These are phyloP conservation scores for Talaromyces sp. DNA, from an alignment of 2,329 filamentous ascomycete genomes.

Conservation along the genomic window DNA sequence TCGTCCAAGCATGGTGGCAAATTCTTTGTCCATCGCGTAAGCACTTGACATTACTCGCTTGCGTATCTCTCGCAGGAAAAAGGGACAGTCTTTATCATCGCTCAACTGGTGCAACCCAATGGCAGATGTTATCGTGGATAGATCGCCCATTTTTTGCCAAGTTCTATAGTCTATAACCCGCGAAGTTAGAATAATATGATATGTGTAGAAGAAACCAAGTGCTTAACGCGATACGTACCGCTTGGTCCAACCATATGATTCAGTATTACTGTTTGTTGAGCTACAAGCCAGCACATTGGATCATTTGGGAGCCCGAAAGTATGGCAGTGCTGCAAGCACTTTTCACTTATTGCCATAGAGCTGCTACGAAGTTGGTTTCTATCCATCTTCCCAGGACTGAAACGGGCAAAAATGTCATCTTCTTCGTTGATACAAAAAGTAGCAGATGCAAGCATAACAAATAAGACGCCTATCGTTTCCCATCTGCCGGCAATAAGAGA, in stretches of 20 bases:
- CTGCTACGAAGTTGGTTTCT: background rate
- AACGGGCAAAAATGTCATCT: background rate
- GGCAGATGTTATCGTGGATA: constrained; percentile 43
- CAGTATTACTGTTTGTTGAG: constrained; percentile 7
- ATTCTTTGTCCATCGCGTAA: constrained; percentile 43
- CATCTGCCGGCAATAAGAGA: constrained; percentile 1
- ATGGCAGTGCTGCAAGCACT: background rate
- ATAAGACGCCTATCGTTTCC: constrained; percentile 13
- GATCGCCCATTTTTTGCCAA: constrained; percentile 45
- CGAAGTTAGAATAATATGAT: background rate
- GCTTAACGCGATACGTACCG: background rate
- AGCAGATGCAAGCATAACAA: constrained; percentile 4
- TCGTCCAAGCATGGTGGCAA: constrained; percentile 44
- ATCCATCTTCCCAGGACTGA: background rate
- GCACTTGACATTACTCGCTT: constrained; percentile 34
- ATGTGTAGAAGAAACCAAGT: no score
- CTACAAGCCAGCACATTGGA: constrained; percentile 14
- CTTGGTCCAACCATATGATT: background rate
- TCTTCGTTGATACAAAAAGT: constrained; percentile 2
- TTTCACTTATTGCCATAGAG: background rate
- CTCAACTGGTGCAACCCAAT: constrained; percentile 41
- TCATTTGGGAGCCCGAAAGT: constrained; percentile 1
- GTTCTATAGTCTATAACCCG: constrained; percentile 38
- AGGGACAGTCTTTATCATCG: constrained; percentile 21
- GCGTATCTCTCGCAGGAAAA: constrained; percentile 35